Percentiles rank a stretch among this genome's conserved stretches.
Conservation (phyloP, 2,329 filamentous ascomycete species). For the Chaetomium sp. region DNA sequence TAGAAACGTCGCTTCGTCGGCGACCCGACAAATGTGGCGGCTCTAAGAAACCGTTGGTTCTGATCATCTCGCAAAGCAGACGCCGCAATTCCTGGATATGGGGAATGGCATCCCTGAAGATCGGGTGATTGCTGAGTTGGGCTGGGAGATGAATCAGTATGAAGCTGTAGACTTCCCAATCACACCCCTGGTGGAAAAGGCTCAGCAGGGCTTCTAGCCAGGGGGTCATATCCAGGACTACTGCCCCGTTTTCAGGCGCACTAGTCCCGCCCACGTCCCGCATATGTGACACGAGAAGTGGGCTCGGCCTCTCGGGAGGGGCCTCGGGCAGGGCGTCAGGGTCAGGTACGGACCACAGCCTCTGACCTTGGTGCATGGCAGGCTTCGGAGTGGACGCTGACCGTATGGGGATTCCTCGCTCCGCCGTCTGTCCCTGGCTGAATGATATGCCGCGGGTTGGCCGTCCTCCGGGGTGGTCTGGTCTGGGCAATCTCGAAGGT, state of each 20-base stretch:
- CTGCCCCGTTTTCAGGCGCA: conserved; percentile 27
- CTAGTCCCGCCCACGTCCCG: conserved; percentile 23
- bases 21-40: conserved; percentile 78
- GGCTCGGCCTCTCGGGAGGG: conserved; percentile 51
- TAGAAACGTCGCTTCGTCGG: conserved; percentile 83
- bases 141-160: conserved; percentile 82
- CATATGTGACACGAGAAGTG: conserved; percentile 51
- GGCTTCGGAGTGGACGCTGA: conserved; percentile 46
- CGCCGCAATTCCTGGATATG: conserved; percentile 76
- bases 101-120: conserved; percentile 73
- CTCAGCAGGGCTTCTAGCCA: conserved; percentile 79
- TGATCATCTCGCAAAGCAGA: conserved; percentile 80
- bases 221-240: conserved; percentile 57
- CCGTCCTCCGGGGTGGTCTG: conserved; percentile 47
- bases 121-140: conserved; percentile 84
- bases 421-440: conserved; percentile 49
- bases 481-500: conserved; percentile 47
- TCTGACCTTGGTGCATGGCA: conserved; percentile 46
- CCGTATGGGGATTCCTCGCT: conserved; percentile 47
- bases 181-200: conserved; percentile 72
- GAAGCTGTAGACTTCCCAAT: conserved; percentile 94
- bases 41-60: conserved; percentile 74
- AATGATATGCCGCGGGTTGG: conserved; percentile 56
- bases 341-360: conserved; percentile 63
- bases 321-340: conserved; percentile 55